phyloP scores from a whole-genome alignment of 1,284 basidiomycete genomes.

The Moesziomyces antarcticus region DNA sequence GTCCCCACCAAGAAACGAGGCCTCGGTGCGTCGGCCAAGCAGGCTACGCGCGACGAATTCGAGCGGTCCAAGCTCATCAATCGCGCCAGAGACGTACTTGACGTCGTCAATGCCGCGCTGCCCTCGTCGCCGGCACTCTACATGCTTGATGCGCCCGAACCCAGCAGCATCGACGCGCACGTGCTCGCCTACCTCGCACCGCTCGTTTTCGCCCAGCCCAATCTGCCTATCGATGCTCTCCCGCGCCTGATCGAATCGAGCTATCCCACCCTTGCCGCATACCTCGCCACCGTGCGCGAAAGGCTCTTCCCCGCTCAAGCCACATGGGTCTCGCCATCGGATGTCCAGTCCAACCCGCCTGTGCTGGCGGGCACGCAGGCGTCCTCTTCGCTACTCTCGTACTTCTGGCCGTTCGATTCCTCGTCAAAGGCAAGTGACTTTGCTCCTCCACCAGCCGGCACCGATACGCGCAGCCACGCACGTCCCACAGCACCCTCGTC shows the following conservation, averaged over 20 bases:
- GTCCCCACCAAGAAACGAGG: constrained; percentile 31
- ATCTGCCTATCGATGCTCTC: constrained; percentile 35
- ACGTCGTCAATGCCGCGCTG: constrained; percentile 27
- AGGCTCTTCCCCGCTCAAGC: constrained; percentile 23
- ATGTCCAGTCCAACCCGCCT: constrained; percentile 8
- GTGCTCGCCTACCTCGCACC: constrained; percentile 54
- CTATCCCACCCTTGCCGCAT: constrained; percentile 32
- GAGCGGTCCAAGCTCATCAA: constrained; percentile 37
- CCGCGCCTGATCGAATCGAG: constrained; percentile 20
- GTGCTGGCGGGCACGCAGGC: neutral
- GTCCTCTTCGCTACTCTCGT: constrained; percentile 6
- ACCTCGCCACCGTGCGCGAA: constrained; percentile 17
- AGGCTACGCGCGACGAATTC: constrained; percentile 32
- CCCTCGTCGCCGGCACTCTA: neutral
- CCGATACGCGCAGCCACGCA: constrained; percentile 10
- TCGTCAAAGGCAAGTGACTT: constrained; percentile 39
- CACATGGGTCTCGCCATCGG: constrained; percentile 14
- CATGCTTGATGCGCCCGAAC: constrained; percentile 1
- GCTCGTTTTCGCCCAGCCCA: constrained; percentile 21
- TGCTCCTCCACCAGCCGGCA: neutral
- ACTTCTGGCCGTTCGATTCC: constrained; percentile 26
- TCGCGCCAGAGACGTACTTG: constrained; percentile 30
- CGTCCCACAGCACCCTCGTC: constrained; percentile 1
- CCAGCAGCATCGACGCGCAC: constrained; percentile 43
- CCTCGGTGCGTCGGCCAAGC: constrained; percentile 29